These are phyloP conservation scores for Leccinum discolor DNA, from an alignment of 1,284 basidiomycete species.

Conservation along the genomic window DNA sequence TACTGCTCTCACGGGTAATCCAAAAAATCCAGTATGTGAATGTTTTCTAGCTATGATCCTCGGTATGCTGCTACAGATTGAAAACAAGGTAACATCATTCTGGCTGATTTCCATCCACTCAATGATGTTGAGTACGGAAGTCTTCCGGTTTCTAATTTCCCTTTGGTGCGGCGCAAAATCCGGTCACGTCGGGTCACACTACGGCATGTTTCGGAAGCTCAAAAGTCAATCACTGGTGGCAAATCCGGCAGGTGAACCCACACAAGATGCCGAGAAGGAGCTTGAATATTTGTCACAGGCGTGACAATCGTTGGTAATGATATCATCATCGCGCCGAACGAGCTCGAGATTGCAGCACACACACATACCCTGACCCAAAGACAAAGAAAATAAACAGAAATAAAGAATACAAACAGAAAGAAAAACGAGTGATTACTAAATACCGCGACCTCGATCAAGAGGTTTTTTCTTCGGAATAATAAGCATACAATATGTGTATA, in stretches of 20 bases:
- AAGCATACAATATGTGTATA: constrained; percentile 1
- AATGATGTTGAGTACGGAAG: not conserved
- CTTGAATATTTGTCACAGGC: too few species aligned
- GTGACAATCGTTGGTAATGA: too few species aligned
- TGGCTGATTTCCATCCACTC: not conserved
- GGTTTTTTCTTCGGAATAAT: not conserved
- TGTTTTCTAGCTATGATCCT: not conserved
- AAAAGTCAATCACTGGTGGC: not conserved
- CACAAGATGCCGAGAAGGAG: too few species aligned
- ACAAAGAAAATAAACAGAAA: too few species aligned
- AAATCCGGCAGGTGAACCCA: too few species aligned
- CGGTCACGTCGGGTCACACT: not conserved
- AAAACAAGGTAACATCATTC: not conserved
- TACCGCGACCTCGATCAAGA: constrained; percentile 2
- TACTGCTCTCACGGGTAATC: too few species aligned
- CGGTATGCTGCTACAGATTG: not conserved
- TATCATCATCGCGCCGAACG: too few species aligned
- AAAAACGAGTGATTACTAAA: constrained; percentile 1
- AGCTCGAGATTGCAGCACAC: too few species aligned
- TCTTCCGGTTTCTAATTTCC: not conserved
- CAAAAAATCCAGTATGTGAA: not conserved
- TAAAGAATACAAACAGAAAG: constrained; percentile 3
- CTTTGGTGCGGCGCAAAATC: not conserved
- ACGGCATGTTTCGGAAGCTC: not conserved
- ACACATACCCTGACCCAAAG: too few species aligned